Conservation (phyloP, 2,329 filamentous ascomycete genomes). For the Peltaster fructicola region DNA sequence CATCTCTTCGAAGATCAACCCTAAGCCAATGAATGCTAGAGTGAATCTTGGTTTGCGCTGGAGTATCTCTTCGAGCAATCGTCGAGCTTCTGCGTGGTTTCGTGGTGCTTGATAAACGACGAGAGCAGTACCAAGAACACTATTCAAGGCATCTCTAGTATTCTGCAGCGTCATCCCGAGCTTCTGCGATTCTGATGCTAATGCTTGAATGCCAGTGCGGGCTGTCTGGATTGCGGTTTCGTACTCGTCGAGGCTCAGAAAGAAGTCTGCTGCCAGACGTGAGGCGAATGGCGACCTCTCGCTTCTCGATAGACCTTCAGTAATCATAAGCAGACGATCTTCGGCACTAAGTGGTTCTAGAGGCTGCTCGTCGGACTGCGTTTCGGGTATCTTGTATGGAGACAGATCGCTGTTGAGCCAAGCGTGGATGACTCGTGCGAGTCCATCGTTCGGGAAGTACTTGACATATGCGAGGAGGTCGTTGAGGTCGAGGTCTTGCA, state of each 20-base stretch:
- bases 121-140: constrained; percentile 68
- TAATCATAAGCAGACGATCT: constrained; percentile 67
- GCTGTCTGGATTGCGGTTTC: constrained; percentile 64
- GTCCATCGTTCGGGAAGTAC: constrained; percentile 69
- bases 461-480: constrained; percentile 65
- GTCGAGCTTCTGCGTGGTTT: constrained; percentile 73
- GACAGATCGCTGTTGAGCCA: constrained; percentile 73
- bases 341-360: constrained; percentile 49
- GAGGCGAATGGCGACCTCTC: constrained; percentile 62
- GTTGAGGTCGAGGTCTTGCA: constrained; percentile 59
- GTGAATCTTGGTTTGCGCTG: constrained; percentile 59
- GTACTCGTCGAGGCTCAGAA: constrained; percentile 69
- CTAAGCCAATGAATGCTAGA: constrained; percentile 70
- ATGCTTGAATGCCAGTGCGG: constrained; percentile 50
- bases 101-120: constrained; percentile 82
- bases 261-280: constrained; percentile 67
- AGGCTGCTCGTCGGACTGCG: constrained; percentile 27
- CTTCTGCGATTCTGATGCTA: constrained; percentile 42
- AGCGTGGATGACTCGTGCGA: constrained; percentile 64
- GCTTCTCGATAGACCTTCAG: constrained; percentile 32
- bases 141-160: constrained; percentile 54
- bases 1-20: constrained; percentile 82
- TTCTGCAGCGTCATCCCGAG: constrained; percentile 54
- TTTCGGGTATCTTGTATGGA: constrained; percentile 48
- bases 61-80: constrained; percentile 70